Evolutionary conservation across 169 alveolate species (phyloP).

Genomic region (Neospora caninum): DNA sequence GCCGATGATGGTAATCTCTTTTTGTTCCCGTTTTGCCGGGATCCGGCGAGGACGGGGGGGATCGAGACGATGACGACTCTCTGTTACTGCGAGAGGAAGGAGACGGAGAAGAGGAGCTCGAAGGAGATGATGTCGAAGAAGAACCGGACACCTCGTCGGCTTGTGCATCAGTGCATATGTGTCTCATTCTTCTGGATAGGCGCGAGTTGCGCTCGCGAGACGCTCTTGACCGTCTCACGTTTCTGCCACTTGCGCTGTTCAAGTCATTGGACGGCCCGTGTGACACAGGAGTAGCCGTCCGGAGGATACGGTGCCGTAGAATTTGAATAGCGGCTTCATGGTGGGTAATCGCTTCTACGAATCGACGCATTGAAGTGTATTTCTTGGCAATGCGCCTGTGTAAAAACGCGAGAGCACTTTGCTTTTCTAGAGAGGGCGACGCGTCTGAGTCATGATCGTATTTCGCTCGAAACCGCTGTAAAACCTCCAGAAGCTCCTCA

Average conservation of each 20-base stretch:
- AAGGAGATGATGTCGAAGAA: not conserved
- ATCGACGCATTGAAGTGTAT: not conserved
- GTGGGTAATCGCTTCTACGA: slow-evolving; percentile 29
- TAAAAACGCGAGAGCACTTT: slow-evolving; percentile 8
- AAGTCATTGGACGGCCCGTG: not conserved
- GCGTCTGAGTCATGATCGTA: not conserved
- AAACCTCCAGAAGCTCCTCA: not conserved
- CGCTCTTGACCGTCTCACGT: not conserved
- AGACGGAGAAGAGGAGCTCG: not conserved
- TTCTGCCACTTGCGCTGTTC: not conserved
- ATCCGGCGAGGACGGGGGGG: not conserved
- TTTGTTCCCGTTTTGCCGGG: not conserved
- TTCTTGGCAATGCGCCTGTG: slow-evolving; percentile 14
- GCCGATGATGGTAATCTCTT: not conserved
- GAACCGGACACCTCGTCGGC: not conserved
- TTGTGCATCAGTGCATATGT: not conserved
- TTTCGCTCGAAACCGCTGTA: not conserved
- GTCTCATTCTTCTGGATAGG: not conserved
- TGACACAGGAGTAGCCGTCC: not conserved
- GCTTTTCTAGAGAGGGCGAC: not conserved
- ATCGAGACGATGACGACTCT: not conserved
- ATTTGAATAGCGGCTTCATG: slow-evolving; percentile 24
- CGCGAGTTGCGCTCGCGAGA: not conserved
- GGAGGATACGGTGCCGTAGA: not conserved
- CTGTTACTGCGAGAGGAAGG: not conserved